Conservation (phyloP, 2,329 filamentous ascomycete species). For the Erysiphe pulchra region DNA sequence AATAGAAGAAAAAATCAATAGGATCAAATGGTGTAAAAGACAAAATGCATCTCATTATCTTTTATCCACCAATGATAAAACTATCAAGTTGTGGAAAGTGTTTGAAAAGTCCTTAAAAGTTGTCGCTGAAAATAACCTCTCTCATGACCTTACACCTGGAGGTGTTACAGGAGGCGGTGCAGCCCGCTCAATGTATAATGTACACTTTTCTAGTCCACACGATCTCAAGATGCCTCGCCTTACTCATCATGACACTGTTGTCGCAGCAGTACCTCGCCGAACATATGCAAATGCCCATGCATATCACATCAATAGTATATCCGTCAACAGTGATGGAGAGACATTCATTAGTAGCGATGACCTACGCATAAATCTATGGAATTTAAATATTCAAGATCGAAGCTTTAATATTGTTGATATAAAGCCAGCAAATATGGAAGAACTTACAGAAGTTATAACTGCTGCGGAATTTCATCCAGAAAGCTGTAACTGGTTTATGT, state of each 20-base stretch:
- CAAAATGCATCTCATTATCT: slow-evolving; percentile 98
- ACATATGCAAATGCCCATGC: slow-evolving; percentile 97
- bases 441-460: slow-evolving; percentile 94
- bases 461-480: slow-evolving; percentile 90
- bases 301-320: slow-evolving; percentile 99
- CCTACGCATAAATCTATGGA: slow-evolving; percentile 93
- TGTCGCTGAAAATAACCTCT: slow-evolving; percentile 95
- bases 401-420: slow-evolving; percentile 99
- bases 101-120: slow-evolving; percentile 99
- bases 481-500: slow-evolving; percentile 99
- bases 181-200: slow-evolving; percentile 42
- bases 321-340: slow-evolving; percentile 98
- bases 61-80: slow-evolving; percentile 97
- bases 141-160: slow-evolving; percentile 68
- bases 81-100: slow-evolving; percentile 99
- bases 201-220: slow-evolving; percentile 52
- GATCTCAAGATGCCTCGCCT: slow-evolving; percentile 85
- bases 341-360: slow-evolving; percentile 99
- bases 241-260: slow-evolving; percentile 94
- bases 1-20: slow-evolving; percentile 99
- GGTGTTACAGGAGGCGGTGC: slow-evolving; percentile 49
- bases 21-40: slow-evolving; percentile 98
- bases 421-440: slow-evolving; percentile 99
- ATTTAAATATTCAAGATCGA: slow-evolving; percentile 95
- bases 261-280: slow-evolving; percentile 81